Base-by-base conservation (phyloP, 805 yeast genomes). In the Candida incommunis region DNA sequence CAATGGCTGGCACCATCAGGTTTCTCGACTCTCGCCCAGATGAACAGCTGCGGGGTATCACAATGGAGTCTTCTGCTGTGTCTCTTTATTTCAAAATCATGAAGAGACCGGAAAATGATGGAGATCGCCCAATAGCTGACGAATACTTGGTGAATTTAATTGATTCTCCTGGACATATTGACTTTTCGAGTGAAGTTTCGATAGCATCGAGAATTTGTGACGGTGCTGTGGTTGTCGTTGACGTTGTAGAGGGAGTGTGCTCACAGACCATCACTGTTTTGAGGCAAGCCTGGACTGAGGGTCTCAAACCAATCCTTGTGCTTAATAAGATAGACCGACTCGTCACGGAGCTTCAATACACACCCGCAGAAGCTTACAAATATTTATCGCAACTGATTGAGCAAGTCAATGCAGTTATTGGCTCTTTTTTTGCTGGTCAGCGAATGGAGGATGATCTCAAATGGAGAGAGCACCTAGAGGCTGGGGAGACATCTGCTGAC, bases 101-200 rank as follows among this genome's bases (percentile, higher is more conserved):
- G 49, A 61, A 69, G 47, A 60, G 63, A 44, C 71, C 67, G 48
- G 66, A 65, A 45, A 54, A 50, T 5, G 48, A 40, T 5, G 46
- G 46, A 42, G 54, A 46, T 9, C 43, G 46, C 4, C 56, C 62
- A 15, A 46, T 45, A 7, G 73, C 80, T 34, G 76, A 75, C 37
- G 96, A 92, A 57, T 83, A 84, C 62, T 66, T 92, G 45, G 81
- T 92, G 57, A 92, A 92, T 58, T 71, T 92, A 54, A 90, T 92
- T 47, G 99, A 92, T 63, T 90, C 97, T 0, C 99, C 99, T 0
- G 99, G 99, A n/a, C 99, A 92, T 56, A 86, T 92, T 48, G 99
- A 92, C 64, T 92, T 92, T 61, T 82, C 95, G 1, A 82, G 94
- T 11, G 99, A 92, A 59, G 99, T 92, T 0, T 84, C 95, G 23